These are phyloP conservation scores for Pseudocercospora pini-densiflorae DNA, from an alignment of 2,329 filamentous ascomycete species.

Conservation along the genomic window DNA sequence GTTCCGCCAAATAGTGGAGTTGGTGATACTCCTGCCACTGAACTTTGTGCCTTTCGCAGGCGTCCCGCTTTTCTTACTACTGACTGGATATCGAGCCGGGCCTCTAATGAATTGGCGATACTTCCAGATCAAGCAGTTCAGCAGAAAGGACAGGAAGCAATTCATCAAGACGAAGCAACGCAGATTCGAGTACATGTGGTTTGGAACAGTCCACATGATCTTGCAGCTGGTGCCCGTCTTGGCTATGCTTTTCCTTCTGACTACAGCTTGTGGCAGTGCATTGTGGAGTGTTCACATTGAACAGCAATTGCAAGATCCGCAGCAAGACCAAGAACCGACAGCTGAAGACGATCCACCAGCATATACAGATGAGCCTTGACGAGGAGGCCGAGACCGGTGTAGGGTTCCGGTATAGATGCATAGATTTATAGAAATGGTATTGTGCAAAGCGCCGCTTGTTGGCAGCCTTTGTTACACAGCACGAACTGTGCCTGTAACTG, in stretches of 20 bases:
- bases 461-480: neutral
- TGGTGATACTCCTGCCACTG: slow-evolving; percentile 69
- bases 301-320: slow-evolving; percentile 46
- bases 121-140: slow-evolving; percentile 77
- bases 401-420: neutral
- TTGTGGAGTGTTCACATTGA: slow-evolving; percentile 86
- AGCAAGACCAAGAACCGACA: slow-evolving; percentile 14
- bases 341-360: slow-evolving; percentile 33
- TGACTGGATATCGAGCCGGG: slow-evolving; percentile 85
- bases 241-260: slow-evolving; percentile 94
- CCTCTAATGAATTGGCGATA: slow-evolving; percentile 91
- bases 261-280: slow-evolving; percentile 81
- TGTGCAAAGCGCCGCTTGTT: neutral
- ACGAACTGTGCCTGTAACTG: neutral
- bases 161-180: slow-evolving; percentile 67
- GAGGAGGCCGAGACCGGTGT: neutral
- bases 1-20: slow-evolving; percentile 85
- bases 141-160: slow-evolving; percentile 72
- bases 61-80: slow-evolving; percentile 80
- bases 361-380: slow-evolving; percentile 39
- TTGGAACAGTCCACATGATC: slow-evolving; percentile 82
- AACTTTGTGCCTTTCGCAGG: slow-evolving; percentile 87
- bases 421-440: neutral
- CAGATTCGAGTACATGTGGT: slow-evolving; percentile 88
- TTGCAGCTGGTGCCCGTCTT: slow-evolving; percentile 86